A percentile compares a stretch with the other conserved stretches of the same genome.
phyloP scores from a whole-genome alignment of 2,329 filamentous ascomycete species.

The Colletotrichum noveboracense region DNA sequence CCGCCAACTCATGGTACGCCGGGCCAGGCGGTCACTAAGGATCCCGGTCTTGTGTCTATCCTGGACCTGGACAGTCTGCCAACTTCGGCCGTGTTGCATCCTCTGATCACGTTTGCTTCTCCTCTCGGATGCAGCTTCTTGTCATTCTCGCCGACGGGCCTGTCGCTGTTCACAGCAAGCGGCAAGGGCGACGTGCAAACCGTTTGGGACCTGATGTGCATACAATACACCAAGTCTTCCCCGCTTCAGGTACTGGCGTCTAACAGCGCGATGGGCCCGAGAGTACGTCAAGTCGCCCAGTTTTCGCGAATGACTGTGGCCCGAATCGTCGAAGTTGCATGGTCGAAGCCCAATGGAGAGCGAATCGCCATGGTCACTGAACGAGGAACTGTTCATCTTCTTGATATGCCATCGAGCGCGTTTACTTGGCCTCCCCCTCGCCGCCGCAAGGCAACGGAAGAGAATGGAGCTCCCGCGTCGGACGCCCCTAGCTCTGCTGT shows the following conservation, averaged over 20 bases:
- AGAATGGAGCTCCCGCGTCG: conserved; percentile 50
- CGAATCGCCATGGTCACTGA: conserved; percentile 89
- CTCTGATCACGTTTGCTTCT: conserved; percentile 73
- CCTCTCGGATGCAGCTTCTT: conserved; percentile 81
- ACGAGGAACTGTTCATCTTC: conserved; percentile 91
- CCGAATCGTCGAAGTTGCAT: conserved; percentile 87
- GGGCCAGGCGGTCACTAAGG: conserved; percentile 62
- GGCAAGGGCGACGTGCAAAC: conserved; percentile 84
- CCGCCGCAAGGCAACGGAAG: conserved; percentile 49
- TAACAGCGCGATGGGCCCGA: conserved; percentile 52
- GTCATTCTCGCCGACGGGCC: conserved; percentile 76
- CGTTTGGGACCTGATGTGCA: conserved; percentile 78
- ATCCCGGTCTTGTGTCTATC: conserved; percentile 77
- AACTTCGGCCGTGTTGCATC: conserved; percentile 58
- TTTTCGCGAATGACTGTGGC: conserved; percentile 93
- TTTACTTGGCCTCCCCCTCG: conserved; percentile 86
- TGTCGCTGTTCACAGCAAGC: conserved; percentile 79
- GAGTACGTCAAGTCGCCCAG: conserved; percentile 83
- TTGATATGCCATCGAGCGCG: conserved; percentile 82
- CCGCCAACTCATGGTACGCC: conserved; percentile 76
- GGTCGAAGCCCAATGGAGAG: conserved; percentile 83
- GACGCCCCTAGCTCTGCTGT: conserved; percentile 62
- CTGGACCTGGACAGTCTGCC: conserved; percentile 70
- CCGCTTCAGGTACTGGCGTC: conserved; percentile 56
- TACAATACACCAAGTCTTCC: conserved; percentile 67